Evolutionary conservation across 331 rosid genomes (phyloP), one percentile per base, ranked within the genome.

Genomic region (Rhamnella rubrinervis): DNA sequence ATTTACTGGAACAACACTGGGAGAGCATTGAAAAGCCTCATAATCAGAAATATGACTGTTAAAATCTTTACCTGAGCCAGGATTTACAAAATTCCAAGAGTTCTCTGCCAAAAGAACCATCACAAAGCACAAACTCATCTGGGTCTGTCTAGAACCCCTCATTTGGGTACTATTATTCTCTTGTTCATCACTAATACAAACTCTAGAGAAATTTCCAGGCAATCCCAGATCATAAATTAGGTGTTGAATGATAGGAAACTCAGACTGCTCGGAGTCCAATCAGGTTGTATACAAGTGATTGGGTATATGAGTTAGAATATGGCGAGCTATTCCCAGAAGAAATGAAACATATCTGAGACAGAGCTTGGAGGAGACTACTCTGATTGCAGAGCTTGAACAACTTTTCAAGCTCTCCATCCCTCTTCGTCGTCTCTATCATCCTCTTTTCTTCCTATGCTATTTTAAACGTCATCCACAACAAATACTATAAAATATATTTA

Each of bases 221-320:
- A 88, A 72, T 6, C 66, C 60, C 71, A 61, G 78, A 82, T 77
- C 86, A 66, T 63, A 61, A 38, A n/a, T 69, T 71, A 61, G 66
- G 18, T 41, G 58, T 35, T 65, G 62, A 38, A 25, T 8, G 65
- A 56, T 20, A 28, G 47, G 65, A 65, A 68, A 66, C 63, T 58
- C 63, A n/a, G 63, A 19, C 0, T 74, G 50, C 31, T 65, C 39
- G 1, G 76, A 12, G 74, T 80, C 78, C 35, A 61, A 52, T 13
- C 67, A 31, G 68, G 35, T 15, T 25, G 51, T 59, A 19, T 72
- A 58, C 61, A 60, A 31, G 70, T 44, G 31, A 39, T n/a, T 65
- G 72, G 55, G 67, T 66, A 61, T 63, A 68, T 16, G 84, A 61
- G 53, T 66, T 53, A 38, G 81, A 21, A 73, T 44, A 80, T n/a